A percentile compares a stretch with the other conserved stretches of the same genome.
Conservation (phyloP, 805 yeast species). For the Myxozyma udenii region DNA sequence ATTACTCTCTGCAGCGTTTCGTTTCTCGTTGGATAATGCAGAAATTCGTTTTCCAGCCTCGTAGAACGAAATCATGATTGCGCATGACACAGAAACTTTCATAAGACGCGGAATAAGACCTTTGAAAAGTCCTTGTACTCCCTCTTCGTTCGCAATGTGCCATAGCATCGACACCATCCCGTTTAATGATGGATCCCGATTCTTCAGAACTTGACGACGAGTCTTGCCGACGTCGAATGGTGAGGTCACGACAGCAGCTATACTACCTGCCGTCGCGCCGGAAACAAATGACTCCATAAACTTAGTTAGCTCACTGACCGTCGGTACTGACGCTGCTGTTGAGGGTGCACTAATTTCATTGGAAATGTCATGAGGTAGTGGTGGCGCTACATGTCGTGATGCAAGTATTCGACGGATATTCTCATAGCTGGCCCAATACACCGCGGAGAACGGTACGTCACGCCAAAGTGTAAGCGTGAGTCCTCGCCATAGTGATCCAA, state of each 20-base stretch:
- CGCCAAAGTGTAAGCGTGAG: constrained; percentile 87
- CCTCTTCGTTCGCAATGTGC: constrained; percentile 67
- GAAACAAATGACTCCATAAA: constrained; percentile 54
- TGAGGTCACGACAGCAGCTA: constrained; percentile 84
- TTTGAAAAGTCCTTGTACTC: constrained; percentile 76
- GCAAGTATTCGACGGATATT: constrained; percentile 8
- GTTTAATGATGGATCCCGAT: constrained; percentile 24
- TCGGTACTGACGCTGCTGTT: not conserved
- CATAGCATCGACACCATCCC: constrained; percentile 67
- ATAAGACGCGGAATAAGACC: constrained; percentile 83
- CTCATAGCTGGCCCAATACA: constrained; percentile 64
- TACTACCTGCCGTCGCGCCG: constrained; percentile 78
- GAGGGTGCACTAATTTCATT: not conserved
- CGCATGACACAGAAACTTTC: constrained; percentile 96
- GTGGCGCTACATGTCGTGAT: not conserved
- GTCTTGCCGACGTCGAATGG: constrained; percentile 99
- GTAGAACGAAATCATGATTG: constrained; percentile 94
- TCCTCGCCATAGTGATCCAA: constrained; percentile 72
- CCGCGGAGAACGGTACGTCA: constrained; percentile 94
- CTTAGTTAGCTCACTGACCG: constrained; percentile 32
- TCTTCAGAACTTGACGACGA: constrained; percentile 61
- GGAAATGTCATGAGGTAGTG: not conserved
- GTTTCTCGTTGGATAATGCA: constrained; percentile 7
- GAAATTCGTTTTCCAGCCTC: constrained; percentile 75
- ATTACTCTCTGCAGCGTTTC: no score